Conservation (phyloP, 73 alveolate species). For the Symbiodinium pilosum region DNA sequence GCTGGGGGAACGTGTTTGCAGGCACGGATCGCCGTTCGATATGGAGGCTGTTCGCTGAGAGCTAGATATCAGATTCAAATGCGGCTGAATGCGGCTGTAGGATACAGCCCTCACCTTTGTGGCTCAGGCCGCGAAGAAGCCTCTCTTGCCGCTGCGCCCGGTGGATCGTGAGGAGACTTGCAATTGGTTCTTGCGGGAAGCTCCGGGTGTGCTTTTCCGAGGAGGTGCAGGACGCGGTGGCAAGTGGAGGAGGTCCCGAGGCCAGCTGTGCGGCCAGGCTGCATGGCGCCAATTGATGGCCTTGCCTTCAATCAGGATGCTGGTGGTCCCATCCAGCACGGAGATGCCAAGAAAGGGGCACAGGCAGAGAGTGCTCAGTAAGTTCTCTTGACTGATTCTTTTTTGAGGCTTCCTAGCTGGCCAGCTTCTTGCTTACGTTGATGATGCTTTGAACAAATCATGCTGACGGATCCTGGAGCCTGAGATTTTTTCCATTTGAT, state of each 20-base stretch:
- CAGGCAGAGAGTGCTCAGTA: no score
- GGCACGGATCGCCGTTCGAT: neutral
- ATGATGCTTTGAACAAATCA: no score
- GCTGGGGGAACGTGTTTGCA: no score
- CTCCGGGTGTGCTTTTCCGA: neutral
- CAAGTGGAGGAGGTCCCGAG: constrained; percentile 13
- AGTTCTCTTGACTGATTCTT: no score
- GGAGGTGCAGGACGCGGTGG: neutral
- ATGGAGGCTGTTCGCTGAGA: neutral
- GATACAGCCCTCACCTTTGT: no score
- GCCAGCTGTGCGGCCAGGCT: neutral
- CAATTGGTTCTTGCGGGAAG: neutral
- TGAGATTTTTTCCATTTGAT: no score
- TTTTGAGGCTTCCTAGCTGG: no score
- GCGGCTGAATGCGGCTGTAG: no score
- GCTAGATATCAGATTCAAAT: neutral
- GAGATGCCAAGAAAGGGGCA: neutral
- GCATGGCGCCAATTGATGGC: no score
- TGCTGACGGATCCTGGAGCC: no score
- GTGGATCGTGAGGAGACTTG: neutral
- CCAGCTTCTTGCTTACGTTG: no score
- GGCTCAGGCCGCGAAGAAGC: constrained; percentile 28
- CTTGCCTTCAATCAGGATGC: neutral
- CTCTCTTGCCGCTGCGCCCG: constrained; percentile 28
- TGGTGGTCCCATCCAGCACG: neutral